A percentile compares a stretch with the other conserved stretches of the same genome.
These are phyloP conservation scores for Histomonas meleagridis DNA, from an alignment of 208 protist genomes.

Conservation along the genomic window DNA sequence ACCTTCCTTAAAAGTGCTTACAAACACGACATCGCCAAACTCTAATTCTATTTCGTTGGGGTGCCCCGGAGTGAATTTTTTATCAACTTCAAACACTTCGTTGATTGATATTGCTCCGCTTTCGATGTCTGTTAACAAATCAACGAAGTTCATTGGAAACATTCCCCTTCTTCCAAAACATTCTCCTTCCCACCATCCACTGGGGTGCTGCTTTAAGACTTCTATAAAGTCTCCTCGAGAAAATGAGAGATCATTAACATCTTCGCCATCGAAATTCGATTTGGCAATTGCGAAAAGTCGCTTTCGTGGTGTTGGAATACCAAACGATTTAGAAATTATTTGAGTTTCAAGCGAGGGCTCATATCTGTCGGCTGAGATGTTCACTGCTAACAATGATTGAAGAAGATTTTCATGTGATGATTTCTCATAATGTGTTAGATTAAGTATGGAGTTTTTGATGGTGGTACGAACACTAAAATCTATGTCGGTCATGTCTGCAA, in stretches of 20 bases:
- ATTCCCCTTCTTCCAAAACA: slow-evolving; percentile 3
- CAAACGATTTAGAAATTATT: neutral
- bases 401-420: neutral
- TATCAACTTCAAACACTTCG: neutral
- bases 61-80: neutral
- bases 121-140: neutral
- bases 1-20: neutral
- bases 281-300: neutral
- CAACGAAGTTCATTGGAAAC: slow-evolving; percentile 27
- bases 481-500: neutral
- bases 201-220: neutral
- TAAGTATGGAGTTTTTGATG: slow-evolving; percentile 6
- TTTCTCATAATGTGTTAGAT: neutral
- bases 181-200: slow-evolving; percentile 35
- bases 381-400: neutral
- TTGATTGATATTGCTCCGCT: neutral
- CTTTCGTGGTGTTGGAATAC: neutral
- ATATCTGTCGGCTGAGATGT: neutral
- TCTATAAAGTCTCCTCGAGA: neutral
- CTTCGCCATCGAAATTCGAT: neutral
- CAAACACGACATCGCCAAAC: neutral
- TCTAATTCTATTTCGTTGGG: neutral
- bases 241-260: neutral
- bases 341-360: neutral
- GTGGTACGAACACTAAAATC: slow-evolving; percentile 2